Percentiles rank a stretch among this genome's conserved stretches.
Conservation (phyloP, 139 green algal species). For the Coelastrella sp. region DNA sequence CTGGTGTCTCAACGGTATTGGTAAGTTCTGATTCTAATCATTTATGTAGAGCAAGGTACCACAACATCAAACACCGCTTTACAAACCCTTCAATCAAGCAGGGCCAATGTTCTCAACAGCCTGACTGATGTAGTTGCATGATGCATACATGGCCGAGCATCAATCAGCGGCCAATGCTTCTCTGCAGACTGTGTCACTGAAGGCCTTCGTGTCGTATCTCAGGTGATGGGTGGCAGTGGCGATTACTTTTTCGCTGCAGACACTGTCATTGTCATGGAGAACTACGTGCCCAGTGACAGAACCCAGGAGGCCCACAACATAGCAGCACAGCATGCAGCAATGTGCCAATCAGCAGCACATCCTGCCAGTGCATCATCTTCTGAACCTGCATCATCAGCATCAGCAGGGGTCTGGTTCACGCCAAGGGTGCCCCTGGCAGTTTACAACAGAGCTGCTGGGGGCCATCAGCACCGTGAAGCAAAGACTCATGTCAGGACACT, state of each 20-base stretch:
- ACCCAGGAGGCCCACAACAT: constrained; percentile 17
- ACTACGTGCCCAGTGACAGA: constrained; percentile 24
- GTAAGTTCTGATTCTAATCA: background rate
- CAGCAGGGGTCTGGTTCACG: background rate
- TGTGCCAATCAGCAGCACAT: constrained; percentile 38
- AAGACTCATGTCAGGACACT: constrained; percentile 7
- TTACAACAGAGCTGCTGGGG: background rate
- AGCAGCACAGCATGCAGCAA: constrained; percentile 58
- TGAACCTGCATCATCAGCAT: background rate
- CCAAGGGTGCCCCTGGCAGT: background rate
- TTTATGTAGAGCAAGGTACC: background rate
- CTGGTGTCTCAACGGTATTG: constrained; percentile 30
- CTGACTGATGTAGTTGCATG: too few relatives aligned
- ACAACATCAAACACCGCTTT: background rate
- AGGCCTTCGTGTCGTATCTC: background rate
- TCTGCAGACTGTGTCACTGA: too few relatives aligned
- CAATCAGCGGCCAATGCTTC: background rate
- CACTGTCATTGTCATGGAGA: constrained; percentile 57
- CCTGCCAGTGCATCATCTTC: constrained; percentile 51
- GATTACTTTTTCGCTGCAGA: constrained; percentile 79
- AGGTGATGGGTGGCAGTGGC: constrained; percentile 69
- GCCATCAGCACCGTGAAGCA: background rate
- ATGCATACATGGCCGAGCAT: background rate
- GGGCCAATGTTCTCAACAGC: too few relatives aligned
- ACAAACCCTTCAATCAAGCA: background rate